Percentiles rank a stretch among this genome's conserved stretches.
Conservation (phyloP, 768 basidiomycete genomes). For the Pilatotrama ljubarskyi region DNA sequence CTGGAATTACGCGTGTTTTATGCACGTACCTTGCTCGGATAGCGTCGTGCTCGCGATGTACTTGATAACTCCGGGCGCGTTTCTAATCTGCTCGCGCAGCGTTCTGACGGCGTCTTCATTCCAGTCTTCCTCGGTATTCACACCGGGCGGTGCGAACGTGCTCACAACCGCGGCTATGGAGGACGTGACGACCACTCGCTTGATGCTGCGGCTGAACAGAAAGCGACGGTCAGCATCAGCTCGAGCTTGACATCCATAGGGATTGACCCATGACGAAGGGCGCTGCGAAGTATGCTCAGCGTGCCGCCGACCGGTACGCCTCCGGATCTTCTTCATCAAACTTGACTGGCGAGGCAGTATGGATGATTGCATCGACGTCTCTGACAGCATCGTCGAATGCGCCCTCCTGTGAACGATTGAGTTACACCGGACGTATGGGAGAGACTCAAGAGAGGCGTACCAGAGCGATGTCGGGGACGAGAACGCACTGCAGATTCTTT, state of each 20-base stretch:
- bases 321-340: conserved; percentile 43
- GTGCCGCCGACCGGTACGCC: conserved; percentile 58
- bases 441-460: too few relatives aligned
- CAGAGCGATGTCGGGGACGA: conserved; percentile 1
- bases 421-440: too few relatives aligned
- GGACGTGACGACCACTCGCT: conserved; percentile 64
- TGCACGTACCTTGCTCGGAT: conserved; percentile 44
- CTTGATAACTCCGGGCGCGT: conserved; percentile 39
- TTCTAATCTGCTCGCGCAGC: conserved; percentile 48
- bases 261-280: too few relatives aligned
- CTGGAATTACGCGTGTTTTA: too few relatives aligned
- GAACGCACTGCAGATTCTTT: neutral
- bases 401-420: conserved; percentile 40
- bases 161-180: conserved; percentile 47
- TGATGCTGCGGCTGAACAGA: conserved; percentile 55
- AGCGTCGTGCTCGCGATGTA: conserved; percentile 62
- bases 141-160: conserved; percentile 25
- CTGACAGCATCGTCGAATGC: conserved; percentile 80
- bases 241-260: too few relatives aligned
- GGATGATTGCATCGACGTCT: conserved; percentile 68
- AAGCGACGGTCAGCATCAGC: conserved; percentile 58
- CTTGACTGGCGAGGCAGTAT: conserved; percentile 64
- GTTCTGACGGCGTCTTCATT: conserved; percentile 47
- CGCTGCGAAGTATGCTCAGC: too few relatives aligned
- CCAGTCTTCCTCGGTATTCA: conserved; percentile 60